Evolutionary conservation across 371 early-diverging fungal species (phyloP), one percentile per base, ranked within the genome.

Genomic region (Nosema muscidifuracis): DNA sequence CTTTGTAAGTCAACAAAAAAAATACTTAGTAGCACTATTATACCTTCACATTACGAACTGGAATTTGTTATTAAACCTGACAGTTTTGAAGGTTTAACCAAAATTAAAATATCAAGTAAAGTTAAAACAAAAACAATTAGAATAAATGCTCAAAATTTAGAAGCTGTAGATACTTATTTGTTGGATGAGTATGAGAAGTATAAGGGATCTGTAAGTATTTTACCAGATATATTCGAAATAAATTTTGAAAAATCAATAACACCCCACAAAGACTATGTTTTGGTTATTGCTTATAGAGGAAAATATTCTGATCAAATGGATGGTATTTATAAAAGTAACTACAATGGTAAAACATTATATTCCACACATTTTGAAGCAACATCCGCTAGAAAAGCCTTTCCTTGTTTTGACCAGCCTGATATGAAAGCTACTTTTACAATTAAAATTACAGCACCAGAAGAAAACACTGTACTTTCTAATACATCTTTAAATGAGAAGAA

Each of bases 321-420:
- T 26, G 82, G 82, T 16, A 78, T 81, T 30, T 81, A 81, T 62
- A 78, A 73, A 36, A 78, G 73, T 18, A 67, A 65, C 13, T 55
- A 65, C 38, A 44, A 42, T n/a, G 62, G 15, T 26, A 50, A 62
- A 18, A 58, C 63, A 4, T 51, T 43, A 50, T 76, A 33, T 77
- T 72, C 77, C 20, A 93, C 92, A 15, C 92, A 93, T 79, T 93
- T 92, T 84, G 92, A 92, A 82, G 86, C 94, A n/a, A 89, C 92
- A 13, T 64, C 88, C 81, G 89, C 90, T n/a, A 86, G 94, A 65
- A 84, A 87, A 38, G 89, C 88, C 12, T 89, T 93, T 81, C 94
- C 95, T 7, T 92, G 89, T 82, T 93, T 90, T 88, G 88, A 91
- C 80, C 89, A 91, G 85, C 92, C 91, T 6, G 85, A 88, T 13